phyloP scores from a whole-genome alignment of 2,329 filamentous ascomycete genomes.

The Furcasterigmium furcatum region DNA sequence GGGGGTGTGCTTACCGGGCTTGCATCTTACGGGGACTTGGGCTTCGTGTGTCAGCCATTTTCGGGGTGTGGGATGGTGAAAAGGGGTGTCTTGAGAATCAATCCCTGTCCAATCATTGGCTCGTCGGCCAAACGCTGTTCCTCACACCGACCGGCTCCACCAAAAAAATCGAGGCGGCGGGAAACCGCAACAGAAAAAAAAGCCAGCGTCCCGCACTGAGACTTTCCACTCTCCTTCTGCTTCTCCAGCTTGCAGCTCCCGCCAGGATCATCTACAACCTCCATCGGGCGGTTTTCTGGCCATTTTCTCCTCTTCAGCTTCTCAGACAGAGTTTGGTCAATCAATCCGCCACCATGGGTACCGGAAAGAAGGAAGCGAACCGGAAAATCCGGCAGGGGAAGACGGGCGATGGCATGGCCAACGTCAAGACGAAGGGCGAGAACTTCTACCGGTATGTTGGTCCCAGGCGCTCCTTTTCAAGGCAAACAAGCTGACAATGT shows the following conservation, averaged over 20 bases:
- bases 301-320: constrained; percentile 4
- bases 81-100: too few relatives aligned
- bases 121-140: constrained; percentile 7
- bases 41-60: too few relatives aligned
- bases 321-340: constrained; percentile 14
- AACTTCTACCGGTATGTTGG: constrained; percentile 85
- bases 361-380: constrained; percentile 84
- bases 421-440: constrained; percentile 92
- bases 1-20: too few relatives aligned
- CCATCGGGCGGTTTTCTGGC: background rate
- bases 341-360: constrained; percentile 61
- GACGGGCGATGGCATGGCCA: constrained; percentile 80
- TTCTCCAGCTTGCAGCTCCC: constrained; percentile 5
- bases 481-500: background rate
- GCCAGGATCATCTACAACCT: background rate
- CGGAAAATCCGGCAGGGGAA: constrained; percentile 85
- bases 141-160: constrained; percentile 8
- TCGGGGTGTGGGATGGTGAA: too few relatives aligned
- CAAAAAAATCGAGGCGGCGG: constrained; percentile 10
- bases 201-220: constrained; percentile 8
- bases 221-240: constrained; percentile 13
- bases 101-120: constrained; percentile 4
- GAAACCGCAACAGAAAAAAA: constrained; percentile 10
- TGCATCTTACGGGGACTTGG: too few relatives aligned
- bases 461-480: background rate